These are phyloP conservation scores for Antrodiella citrinella DNA, from an alignment of 768 basidiomycete genomes.

Conservation along the genomic window DNA sequence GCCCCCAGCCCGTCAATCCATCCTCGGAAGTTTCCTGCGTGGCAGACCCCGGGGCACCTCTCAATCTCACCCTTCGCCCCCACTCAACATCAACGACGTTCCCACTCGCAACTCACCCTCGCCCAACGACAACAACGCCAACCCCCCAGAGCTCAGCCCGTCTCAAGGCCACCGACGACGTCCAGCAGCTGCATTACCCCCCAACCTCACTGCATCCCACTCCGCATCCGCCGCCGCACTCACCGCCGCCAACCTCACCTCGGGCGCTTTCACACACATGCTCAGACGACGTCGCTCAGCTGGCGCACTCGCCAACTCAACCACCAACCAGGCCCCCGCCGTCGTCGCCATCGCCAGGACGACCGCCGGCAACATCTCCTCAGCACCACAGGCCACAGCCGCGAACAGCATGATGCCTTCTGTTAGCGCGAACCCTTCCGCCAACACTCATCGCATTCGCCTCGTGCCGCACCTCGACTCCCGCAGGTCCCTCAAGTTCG, in stretches of 20 bases:
- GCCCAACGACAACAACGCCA: constrained; percentile 13
- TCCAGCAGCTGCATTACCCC: constrained; percentile 26
- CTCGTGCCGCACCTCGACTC: constrained; percentile 94
- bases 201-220: constrained; percentile 30
- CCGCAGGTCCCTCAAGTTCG: constrained; percentile 82
- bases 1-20: constrained; percentile 44
- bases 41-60: constrained; percentile 62
- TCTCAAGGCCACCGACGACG: constrained; percentile 29
- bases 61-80: constrained; percentile 40
- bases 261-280: constrained; percentile 49
- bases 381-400: constrained; percentile 13
- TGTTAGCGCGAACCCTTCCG: constrained; percentile 2
- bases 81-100: constrained; percentile 32
- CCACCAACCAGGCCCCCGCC: constrained; percentile 19
- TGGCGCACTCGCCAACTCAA: constrained; percentile 35
- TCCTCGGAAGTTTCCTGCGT: constrained; percentile 67
- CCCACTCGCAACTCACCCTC: constrained; percentile 37
- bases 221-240: constrained; percentile 10
- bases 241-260: constrained; percentile 23
- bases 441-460: constrained; percentile 64
- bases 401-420: neutral
- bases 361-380: constrained; percentile 10
- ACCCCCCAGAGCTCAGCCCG: constrained; percentile 10
- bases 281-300: constrained; percentile 61
- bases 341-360: constrained; percentile 18